phyloP scores from a whole-genome alignment of 2,329 filamentous ascomycete genomes.

The Coleophoma cylindrospora region DNA sequence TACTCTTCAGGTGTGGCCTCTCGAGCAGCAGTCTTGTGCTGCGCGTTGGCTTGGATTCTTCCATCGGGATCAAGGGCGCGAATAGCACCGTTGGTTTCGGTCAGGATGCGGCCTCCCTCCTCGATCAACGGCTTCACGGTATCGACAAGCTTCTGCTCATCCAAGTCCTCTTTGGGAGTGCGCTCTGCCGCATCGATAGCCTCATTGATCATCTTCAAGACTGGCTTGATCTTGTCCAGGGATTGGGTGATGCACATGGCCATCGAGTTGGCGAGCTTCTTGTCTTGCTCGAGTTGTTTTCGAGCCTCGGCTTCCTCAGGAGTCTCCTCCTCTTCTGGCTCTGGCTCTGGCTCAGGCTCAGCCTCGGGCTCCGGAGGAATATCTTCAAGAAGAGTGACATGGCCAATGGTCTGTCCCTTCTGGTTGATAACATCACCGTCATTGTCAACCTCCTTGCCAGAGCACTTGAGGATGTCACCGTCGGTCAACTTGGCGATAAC shows the following conservation, averaged over 20 bases:
- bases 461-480: constrained; percentile 59
- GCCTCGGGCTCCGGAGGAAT: constrained; percentile 41
- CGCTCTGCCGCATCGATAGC: constrained; percentile 76
- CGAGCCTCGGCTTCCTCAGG: constrained; percentile 53
- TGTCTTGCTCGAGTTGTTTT: constrained; percentile 58
- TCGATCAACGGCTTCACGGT: constrained; percentile 86
- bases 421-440: constrained; percentile 68
- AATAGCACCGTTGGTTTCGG: constrained; percentile 81
- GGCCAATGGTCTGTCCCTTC: constrained; percentile 62
- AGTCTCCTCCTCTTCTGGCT: constrained; percentile 46
- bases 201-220: constrained; percentile 83
- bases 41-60: constrained; percentile 77
- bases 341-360: constrained; percentile 33
- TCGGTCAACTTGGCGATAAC: constrained; percentile 63
- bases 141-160: constrained; percentile 84
- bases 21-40: constrained; percentile 69
- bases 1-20: constrained; percentile 82
- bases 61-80: constrained; percentile 87
- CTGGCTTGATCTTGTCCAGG: constrained; percentile 76
- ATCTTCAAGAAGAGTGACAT: constrained; percentile 61
- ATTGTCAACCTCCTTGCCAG: constrained; percentile 65
- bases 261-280: constrained; percentile 75
- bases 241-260: constrained; percentile 68
- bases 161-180: constrained; percentile 78
- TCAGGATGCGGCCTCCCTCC: constrained; percentile 74